Base-by-base conservation (phyloP, 2,329 filamentous ascomycete species). In the Cercospora sp. region DNA sequence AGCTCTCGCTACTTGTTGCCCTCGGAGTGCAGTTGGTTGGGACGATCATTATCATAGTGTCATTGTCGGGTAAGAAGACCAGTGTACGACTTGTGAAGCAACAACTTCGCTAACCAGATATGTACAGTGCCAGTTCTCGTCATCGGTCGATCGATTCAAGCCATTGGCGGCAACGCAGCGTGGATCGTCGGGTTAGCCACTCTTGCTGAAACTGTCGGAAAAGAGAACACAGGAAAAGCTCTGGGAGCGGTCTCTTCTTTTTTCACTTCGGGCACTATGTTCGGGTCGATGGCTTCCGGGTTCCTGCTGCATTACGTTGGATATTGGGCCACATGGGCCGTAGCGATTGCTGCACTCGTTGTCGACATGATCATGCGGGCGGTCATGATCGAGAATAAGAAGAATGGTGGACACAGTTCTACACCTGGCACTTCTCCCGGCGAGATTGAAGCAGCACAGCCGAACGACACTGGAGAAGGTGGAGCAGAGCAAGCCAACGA, bases 151-250 rank as follows among this genome's bases (percentile, higher is more conserved):
- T 42, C 69, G 18, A 36, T 72, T 5, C 71, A 72, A 61, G 69
- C 63, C 9, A 62, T 69, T 23, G 57, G 67, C 2, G 67, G 67
- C 2, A 71, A 63, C 2, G 71, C 51, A 60, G 69, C 69, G 1
- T 72, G 71, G 71, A 72, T 72, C n/a, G 66, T 71, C 5, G 67
- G 69, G 2, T 61, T 71, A 57, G 68, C 65, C 2, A 71, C 68
- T 60, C 48, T 72, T 10, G 67, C 69, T 3, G 71, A 72, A 40
- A 55, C 66, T 8, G 67, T 64, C 12, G 69, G 65, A 3, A 58
- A 48, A 12, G 59, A 71, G 26, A 48, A 72, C 42, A 40, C 65
- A 2, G 71, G 71, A 16, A 69, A 72, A 48, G 55, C 65, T 16
- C 60, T 72, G 40, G 71, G 71, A 1, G 40, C 59, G n/a, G 69